Evolutionary conservation across 2,329 filamentous ascomycete species (phyloP).

Genomic region (Fusarium tuaranense): DNA sequence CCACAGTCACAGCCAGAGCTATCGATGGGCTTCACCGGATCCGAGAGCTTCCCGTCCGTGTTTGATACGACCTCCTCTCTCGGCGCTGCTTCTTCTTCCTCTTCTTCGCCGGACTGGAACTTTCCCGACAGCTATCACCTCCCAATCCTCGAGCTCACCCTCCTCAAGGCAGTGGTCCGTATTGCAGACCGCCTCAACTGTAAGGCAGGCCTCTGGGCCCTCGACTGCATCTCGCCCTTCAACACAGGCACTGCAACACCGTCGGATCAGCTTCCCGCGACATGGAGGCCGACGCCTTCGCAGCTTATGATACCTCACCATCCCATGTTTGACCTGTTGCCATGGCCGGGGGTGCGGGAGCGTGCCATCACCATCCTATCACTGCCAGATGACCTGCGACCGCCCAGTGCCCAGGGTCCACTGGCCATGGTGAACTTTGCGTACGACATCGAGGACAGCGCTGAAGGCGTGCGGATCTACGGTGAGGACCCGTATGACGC

Average conservation of each 20-base stretch:
- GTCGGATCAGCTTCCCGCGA: constrained; percentile 55
- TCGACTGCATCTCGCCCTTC: constrained; percentile 62
- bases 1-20: constrained; percentile 10
- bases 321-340: constrained; percentile 67
- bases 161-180: constrained; percentile 60
- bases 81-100: constrained; percentile 25
- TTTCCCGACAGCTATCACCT: constrained; percentile 62
- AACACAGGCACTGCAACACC: constrained; percentile 45
- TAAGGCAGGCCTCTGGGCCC: constrained; percentile 57
- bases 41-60: constrained; percentile 28
- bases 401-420: constrained; percentile 58
- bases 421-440: constrained; percentile 63
- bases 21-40: neutral
- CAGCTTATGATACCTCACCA: constrained; percentile 66
- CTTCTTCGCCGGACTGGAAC: constrained; percentile 36
- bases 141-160: constrained; percentile 60
- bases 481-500: constrained; percentile 62
- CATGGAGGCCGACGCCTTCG: constrained; percentile 63
- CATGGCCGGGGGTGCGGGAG: constrained; percentile 67
- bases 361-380: constrained; percentile 64
- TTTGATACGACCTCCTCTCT: constrained; percentile 40
- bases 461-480: constrained; percentile 64
- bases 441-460: constrained; percentile 67
- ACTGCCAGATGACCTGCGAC: constrained; percentile 61
- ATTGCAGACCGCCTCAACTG: constrained; percentile 61